A percentile compares a stretch with the other conserved stretches of the same genome.
Conservation (phyloP, 139 green algal species). For the Desmodesmus armatus region DNA sequence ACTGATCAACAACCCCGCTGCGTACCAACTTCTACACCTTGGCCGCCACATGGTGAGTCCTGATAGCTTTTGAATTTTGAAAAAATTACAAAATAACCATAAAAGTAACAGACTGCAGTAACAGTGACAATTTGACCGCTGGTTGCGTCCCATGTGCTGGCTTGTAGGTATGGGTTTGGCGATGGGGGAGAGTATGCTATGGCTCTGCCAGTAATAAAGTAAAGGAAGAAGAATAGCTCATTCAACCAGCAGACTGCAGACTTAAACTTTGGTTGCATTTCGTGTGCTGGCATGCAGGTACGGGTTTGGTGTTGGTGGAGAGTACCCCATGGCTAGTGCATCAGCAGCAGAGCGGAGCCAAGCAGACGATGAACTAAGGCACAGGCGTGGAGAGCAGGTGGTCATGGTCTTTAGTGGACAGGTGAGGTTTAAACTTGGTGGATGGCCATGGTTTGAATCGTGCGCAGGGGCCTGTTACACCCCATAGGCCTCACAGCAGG, state of each 20-base stretch:
- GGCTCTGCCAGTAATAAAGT: conserved; percentile 48
- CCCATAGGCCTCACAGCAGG: neutral
- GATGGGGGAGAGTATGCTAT: conserved; percentile 82
- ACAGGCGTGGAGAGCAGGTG: conserved; percentile 57
- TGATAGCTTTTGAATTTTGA: too few species aligned
- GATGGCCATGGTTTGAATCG: too few species aligned
- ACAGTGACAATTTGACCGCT: too few species aligned
- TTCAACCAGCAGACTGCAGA: neutral
- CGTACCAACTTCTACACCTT: conserved; percentile 63
- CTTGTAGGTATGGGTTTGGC: conserved; percentile 62
- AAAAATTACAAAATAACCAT: too few species aligned
- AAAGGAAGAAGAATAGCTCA: neutral
- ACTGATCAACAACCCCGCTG: conserved; percentile 33
- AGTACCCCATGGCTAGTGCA: conserved; percentile 84
- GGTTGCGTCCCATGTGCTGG: neutral
- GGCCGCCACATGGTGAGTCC: conserved; percentile 56
- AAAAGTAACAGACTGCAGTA: neutral
- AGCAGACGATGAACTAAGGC: conserved; percentile 55
- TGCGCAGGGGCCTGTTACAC: neutral
- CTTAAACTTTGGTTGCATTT: too few species aligned
- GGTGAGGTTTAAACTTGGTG: too few species aligned
- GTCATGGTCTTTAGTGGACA: conserved; percentile 75
- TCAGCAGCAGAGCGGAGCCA: conserved; percentile 83
- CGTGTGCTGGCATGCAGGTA: conserved; percentile 47
- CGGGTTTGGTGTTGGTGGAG: conserved; percentile 67